Evolutionary conservation across 1,284 basidiomycete species (phyloP).

Genomic region (Sporisorium scitamineum): DNA sequence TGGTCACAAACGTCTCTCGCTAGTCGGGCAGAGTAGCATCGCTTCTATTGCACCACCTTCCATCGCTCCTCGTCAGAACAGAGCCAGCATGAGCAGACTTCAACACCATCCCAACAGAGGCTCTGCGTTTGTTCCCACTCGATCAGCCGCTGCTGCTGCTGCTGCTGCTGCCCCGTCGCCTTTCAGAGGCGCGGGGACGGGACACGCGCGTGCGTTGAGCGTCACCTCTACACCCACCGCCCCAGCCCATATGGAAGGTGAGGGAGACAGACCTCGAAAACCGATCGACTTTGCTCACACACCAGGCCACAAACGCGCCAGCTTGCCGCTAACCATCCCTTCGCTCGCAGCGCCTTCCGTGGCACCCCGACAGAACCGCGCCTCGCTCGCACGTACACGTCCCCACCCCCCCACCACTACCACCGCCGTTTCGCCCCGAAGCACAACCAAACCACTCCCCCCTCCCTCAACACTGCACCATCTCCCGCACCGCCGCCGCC

Average conservation of each 20-base stretch:
- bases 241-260: not conserved
- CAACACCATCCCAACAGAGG: not conserved
- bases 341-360: conserved; percentile 43
- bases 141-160: not conserved
- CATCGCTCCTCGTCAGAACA: conserved; percentile 19
- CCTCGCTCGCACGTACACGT: conserved; percentile 21
- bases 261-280: conserved; percentile 2
- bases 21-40: not conserved
- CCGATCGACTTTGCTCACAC: conserved; percentile 41
- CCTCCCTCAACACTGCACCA: no score
- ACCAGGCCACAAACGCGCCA: conserved; percentile 55
- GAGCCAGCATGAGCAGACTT: conserved; percentile 25
- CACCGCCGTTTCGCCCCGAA: no score
- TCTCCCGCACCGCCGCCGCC: not conserved
- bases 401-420: not conserved
- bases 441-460: no score
- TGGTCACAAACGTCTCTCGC: conserved; percentile 45
- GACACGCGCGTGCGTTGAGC: not conserved
- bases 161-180: conserved; percentile 1
- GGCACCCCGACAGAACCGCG: conserved; percentile 40
- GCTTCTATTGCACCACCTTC: conserved; percentile 10
- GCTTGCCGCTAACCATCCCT: conserved; percentile 24
- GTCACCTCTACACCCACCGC: not conserved
- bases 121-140: not conserved
- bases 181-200: not conserved